These are phyloP conservation scores for Hansenula sp. DNA, from an alignment of 1,139 yeast species.

Conservation along the genomic window DNA sequence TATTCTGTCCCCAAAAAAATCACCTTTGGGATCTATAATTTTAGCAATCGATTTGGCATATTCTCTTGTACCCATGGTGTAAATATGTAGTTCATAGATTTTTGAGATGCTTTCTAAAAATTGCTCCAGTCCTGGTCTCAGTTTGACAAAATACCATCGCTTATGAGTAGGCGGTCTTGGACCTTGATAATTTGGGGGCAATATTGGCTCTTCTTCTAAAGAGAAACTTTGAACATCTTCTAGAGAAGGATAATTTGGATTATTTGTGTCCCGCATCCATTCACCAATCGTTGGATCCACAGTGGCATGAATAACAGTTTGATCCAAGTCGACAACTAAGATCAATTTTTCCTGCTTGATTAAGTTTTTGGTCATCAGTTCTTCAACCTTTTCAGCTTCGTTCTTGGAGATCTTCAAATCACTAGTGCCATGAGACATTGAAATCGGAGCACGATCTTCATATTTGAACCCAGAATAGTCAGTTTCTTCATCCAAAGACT, in stretches of 20 bases:
- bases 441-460: conserved; percentile 75
- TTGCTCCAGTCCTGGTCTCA: conserved; percentile 80
- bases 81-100: conserved; percentile 85
- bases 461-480: conserved; percentile 76
- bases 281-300: conserved; percentile 97
- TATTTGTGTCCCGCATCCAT: conserved; percentile 84
- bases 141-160: conserved; percentile 89
- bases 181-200: conserved; percentile 54
- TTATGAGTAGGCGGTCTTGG: conserved; percentile 51
- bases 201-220: conserved; percentile 68
- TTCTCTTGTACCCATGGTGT: conserved; percentile 98
- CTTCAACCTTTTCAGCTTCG: conserved; percentile 86
- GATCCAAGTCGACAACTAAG: conserved; percentile 93
- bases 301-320: conserved; percentile 96
- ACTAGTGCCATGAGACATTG: conserved; percentile 89
- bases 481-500: conserved; percentile 72
- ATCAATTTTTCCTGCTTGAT: conserved; percentile 66
- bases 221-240: conserved; percentile 77
- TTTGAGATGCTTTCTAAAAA: conserved; percentile 64
- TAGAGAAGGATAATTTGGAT: conserved; percentile 82
- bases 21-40: conserved; percentile 86
- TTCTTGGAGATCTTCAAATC: conserved; percentile 78
- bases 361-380: conserved; percentile 58
- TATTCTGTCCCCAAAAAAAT: conserved; percentile 85
- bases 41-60: conserved; percentile 89